phyloP scores from a whole-genome alignment of 2,329 filamentous ascomycete species.

The Fusarium lateritium region DNA sequence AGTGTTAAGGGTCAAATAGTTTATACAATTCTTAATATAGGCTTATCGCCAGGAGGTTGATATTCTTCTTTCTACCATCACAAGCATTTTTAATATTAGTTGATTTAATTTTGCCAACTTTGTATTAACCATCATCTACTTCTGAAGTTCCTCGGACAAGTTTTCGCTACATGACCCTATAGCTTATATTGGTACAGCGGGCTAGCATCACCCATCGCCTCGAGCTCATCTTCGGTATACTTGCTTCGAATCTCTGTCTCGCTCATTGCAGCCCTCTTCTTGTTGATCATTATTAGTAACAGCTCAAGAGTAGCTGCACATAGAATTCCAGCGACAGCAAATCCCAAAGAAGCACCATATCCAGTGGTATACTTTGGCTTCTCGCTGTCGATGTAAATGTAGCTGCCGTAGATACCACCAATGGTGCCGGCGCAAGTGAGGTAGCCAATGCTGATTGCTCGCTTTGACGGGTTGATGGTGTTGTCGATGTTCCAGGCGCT shows the following conservation, averaged over 20 bases:
- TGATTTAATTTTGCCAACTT: too few relatives aligned
- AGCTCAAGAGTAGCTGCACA: conserved; percentile 41
- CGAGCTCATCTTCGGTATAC: conserved; percentile 52
- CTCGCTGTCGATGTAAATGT: conserved; percentile 45
- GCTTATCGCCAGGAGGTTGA: too few relatives aligned
- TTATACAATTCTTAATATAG: too few relatives aligned
- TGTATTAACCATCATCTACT: too few relatives aligned
- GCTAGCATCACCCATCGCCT: conserved; percentile 52
- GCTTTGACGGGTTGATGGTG: conserved; percentile 52
- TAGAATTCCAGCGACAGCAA: conserved; percentile 34
- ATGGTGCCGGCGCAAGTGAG: conserved; percentile 49
- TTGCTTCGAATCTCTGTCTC: conserved; percentile 47
- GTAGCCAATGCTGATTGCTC: conserved; percentile 55
- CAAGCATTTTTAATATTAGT: too few relatives aligned
- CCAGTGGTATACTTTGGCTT: conserved; percentile 49
- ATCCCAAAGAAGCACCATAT: conserved; percentile 45
- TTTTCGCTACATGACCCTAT: neutral
- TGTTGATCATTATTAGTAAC: conserved; percentile 43
- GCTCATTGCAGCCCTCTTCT: conserved; percentile 42
- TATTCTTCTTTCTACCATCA: too few relatives aligned
- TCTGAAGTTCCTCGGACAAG: too few relatives aligned
- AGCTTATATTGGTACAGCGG: conserved; percentile 44
- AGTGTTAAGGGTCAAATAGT: too few relatives aligned
- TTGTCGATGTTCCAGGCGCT: conserved; percentile 58
- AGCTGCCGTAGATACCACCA: conserved; percentile 47